Evolutionary conservation across 2,329 filamentous ascomycete species (phyloP).

Genomic region (Fusarium sp.): DNA sequence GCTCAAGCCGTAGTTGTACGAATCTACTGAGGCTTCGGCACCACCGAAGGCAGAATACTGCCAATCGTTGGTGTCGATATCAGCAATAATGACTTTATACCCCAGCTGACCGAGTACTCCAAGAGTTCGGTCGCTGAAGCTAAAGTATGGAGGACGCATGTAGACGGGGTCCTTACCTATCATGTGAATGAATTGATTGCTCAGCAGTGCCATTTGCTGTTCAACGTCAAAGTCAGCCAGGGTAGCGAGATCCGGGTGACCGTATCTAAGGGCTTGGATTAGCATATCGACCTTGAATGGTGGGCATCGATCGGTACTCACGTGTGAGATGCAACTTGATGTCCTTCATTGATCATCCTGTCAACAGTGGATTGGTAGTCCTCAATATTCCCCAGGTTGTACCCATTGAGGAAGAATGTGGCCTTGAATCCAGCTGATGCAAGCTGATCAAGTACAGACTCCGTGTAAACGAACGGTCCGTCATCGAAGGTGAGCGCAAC

Average conservation of each 20-base stretch:
- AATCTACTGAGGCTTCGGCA: conserved; percentile 2
- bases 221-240: conserved; percentile 9
- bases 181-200: conserved; percentile 1
- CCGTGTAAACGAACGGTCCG: conserved; percentile 11
- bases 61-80: conserved; percentile 31
- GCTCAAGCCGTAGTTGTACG: conserved; percentile 1
- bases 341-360: conserved; percentile 16
- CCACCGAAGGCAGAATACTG: conserved; percentile 9
- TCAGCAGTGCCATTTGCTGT: conserved; percentile 18
- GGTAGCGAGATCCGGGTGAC: conserved; percentile 12
- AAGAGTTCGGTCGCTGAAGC: conserved; percentile 18
- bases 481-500: conserved; percentile 30
- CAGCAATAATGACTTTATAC: conserved; percentile 30
- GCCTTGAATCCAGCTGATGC: conserved; percentile 7
- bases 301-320: background rate
- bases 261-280: background rate
- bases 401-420: conserved; percentile 23
- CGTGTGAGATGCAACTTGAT: conserved; percentile 26
- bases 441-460: conserved; percentile 26
- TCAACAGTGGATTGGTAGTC: conserved; percentile 16
- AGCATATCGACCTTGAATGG: background rate
- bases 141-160: conserved; percentile 29
- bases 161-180: conserved; percentile 26
- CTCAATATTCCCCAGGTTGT: conserved; percentile 12
- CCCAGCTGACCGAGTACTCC: conserved; percentile 6